Conservation (phyloP, 306 rosid species). For the Sechiopsis laciniata region DNA sequence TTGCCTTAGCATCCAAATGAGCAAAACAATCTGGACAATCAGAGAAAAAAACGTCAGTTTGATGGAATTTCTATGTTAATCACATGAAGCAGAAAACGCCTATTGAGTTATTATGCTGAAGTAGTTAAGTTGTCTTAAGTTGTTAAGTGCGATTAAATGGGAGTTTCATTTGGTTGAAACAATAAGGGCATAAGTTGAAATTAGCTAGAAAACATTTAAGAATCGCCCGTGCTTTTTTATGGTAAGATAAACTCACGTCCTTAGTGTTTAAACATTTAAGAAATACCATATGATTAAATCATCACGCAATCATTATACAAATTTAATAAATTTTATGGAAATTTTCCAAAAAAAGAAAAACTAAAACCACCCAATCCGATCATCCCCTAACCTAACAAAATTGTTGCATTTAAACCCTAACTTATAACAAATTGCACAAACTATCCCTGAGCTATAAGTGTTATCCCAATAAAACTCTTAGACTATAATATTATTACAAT, state of each 20-base stretch:
- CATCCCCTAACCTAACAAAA: neutral
- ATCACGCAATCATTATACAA: neutral
- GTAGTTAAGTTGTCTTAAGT: neutral
- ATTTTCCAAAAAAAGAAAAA: neutral
- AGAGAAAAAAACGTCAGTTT: conserved; percentile 24
- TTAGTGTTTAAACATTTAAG: neutral
- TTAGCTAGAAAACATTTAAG: neutral
- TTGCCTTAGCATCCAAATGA: conserved; percentile 44
- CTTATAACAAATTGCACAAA: neutral
- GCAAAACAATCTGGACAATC: conserved; percentile 71
- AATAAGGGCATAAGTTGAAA: neutral
- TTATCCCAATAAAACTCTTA: neutral
- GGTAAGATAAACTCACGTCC: neutral
- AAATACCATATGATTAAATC: neutral
- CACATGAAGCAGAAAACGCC: conserved; percentile 8
- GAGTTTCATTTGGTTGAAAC: neutral
- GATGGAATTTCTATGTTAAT: neutral
- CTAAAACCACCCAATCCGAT: neutral
- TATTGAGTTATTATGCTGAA: neutral
- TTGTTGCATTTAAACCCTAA: neutral
- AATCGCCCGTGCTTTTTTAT: neutral
- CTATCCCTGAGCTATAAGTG: neutral
- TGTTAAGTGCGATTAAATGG: neutral
- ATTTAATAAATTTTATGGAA: neutral
- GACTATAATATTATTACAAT: neutral